Evolutionary conservation across 2,329 filamentous ascomycete genomes (phyloP), one percentile per base, ranked within the genome.

Genomic region (Phaeoacremonium minimum): DNA sequence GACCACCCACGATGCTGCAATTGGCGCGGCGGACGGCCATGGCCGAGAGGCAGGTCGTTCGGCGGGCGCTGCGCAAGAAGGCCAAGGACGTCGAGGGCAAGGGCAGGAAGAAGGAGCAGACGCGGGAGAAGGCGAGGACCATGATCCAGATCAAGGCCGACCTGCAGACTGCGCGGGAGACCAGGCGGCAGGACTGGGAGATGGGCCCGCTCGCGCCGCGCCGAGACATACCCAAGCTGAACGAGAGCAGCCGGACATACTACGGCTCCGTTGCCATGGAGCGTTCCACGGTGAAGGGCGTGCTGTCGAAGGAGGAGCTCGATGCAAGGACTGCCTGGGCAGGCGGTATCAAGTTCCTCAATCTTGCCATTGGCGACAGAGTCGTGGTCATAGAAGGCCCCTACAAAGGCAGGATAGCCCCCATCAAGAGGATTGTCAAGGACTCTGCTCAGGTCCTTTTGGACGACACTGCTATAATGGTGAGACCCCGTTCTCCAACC

Each of bases 321-420:
- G 57, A 63, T 38, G 57, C 64, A 46, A 61, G 73, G 28, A 69
- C 65, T 43, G 67, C 60, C 18, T 80, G 76, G 76, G 71, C 72
- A n/a, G 73, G 76, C 30, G 71, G 69, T 22, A 46, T 60, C 19
- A 66, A 67, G 47, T 72, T 73, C 57, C 67, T 86, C 43, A 83
- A 80, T 46, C 66, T 90, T 40, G 75, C 71, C 16, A 54, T 64
- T 4, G 80, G 82, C 6, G 93, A 97, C 61, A 77, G 93, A 41
- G 89, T 96, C 19, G 86, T 91, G 36, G 66, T 97, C 40, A 64
- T 88, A 36, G 78, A 83, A 42, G 90, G 91, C 7, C 75, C 73
- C 22, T 85, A 93, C 52, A 85, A 82, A 66, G 89, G 89, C 51
- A 87, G 83, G 66, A 93, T 98, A 61, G 86, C 87, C 34, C 66